Evolutionary conservation across 2,329 filamentous ascomycete genomes (phyloP), one percentile per base, ranked within the genome.

Genomic region (Herpotrichia juniperi): DNA sequence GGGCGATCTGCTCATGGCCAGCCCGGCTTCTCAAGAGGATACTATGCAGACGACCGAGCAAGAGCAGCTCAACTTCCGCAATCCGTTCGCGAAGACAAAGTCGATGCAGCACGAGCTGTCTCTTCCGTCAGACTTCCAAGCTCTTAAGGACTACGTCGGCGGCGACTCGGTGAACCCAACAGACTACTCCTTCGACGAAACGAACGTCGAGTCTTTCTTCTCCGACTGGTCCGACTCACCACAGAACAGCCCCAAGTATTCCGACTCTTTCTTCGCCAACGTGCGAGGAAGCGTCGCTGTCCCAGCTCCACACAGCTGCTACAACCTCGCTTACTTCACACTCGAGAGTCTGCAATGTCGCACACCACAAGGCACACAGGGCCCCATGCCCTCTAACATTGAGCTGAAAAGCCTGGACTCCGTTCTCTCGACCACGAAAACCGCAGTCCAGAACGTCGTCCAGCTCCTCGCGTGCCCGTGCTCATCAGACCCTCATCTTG

Each of bases 401-500:
- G 60, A 64, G 44, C 48, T 56, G 16, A 66, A 64, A 42, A 62
- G 54, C 24, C 58, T 71, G 17, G 64, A 70, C 48, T 63, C 59
- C 9, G 59, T 68, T 6, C 66, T 71, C 14, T 61, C 59, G 26
- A 63, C 61, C 35, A 65, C 62, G 14, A 68, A 62, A 39, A 51
- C 61, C 3, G 67, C 67, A 7, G 59, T 67, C 11, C 49, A 62
- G 35, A 67, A 61, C 32, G 58, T 72, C n/a, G 51, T 62, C 10
- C 57, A 68, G 37, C 61, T 71, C 6, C 62, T 72, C 40, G 45
- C 49, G 17, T 72, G 69, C 51, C 56, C 64, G 12, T 72, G 69
- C 56, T 65, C 68, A 1, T 64, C 63, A 12, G 61, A 70, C 40
- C 66, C 69, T 3, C 69, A 72, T 42, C 63, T 70, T 22, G 67